A percentile compares a stretch with the other conserved stretches of the same genome.
Evolutionary conservation across 345 rosid genomes (phyloP).

Genomic region (Salix dunnii): DNA sequence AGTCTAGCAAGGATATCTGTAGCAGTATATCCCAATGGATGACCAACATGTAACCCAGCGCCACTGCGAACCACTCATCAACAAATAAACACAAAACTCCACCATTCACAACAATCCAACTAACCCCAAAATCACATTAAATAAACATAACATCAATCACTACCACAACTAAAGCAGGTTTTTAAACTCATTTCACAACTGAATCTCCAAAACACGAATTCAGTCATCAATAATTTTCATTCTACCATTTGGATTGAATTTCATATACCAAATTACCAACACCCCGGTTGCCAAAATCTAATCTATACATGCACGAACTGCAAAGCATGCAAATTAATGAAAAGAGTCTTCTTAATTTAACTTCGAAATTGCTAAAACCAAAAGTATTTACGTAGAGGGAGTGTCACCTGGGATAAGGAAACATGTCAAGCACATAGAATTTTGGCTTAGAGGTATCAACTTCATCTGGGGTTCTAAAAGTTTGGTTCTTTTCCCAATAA

Average conservation of each 20-base stretch:
- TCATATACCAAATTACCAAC: background rate
- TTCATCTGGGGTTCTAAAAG: conserved; percentile 81
- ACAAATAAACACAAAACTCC: background rate
- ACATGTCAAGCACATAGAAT: conserved; percentile 97
- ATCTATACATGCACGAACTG: too few species aligned
- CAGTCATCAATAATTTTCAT: background rate
- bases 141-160: too few species aligned
- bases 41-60: conserved; percentile 96
- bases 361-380: background rate
- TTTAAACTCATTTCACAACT: too few species aligned
- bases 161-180: too few species aligned
- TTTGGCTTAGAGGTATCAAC: conserved; percentile 79
- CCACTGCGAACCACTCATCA: conserved; percentile 51
- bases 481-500: conserved; percentile 69
- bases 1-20: conserved; percentile 85
- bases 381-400: conserved; percentile 6
- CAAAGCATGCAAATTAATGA: background rate
- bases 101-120: background rate
- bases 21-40: conserved; percentile 92
- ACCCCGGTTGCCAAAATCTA: background rate
- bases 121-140: background rate
- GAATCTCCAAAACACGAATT: background rate
- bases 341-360: background rate
- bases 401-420: conserved; percentile 91
- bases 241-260: background rate